A percentile compares a stretch with the other conserved stretches of the same genome.
Conservation (phyloP, 306 rosid genomes). For the Cicer yamashitae region DNA sequence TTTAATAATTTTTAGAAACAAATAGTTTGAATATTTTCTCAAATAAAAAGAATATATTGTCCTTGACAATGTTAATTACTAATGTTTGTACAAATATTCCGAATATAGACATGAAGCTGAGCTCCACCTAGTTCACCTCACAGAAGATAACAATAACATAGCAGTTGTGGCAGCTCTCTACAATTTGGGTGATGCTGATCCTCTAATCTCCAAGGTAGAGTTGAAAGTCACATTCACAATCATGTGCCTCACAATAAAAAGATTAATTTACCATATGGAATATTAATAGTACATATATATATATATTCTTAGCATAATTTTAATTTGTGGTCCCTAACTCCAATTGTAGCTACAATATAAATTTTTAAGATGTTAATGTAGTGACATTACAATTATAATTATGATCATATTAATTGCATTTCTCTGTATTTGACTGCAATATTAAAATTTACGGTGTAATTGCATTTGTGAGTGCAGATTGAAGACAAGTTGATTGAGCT, state of each 20-base stretch:
- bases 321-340: no score
- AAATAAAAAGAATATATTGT: background rate
- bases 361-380: no score
- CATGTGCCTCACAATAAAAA: background rate
- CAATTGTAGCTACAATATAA: no score
- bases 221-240: background rate
- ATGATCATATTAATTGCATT: no score
- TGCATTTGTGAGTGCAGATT: conserved; percentile 47
- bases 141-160: conserved; percentile 48
- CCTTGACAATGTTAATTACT: background rate
- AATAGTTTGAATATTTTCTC: background rate
- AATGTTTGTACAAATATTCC: background rate
- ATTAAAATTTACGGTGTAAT: no score
- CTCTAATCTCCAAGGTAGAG: conserved; percentile 60
- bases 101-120: conserved; percentile 60
- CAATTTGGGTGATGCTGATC: conserved; percentile 63
- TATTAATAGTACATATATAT: background rate
- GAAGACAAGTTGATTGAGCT: conserved; percentile 58
- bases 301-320: no score
- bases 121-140: conserved; percentile 73
- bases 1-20: no score
- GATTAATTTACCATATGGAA: background rate
- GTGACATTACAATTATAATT: no score
- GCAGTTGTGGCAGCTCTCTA: conserved; percentile 68
- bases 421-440: no score